Conservation (phyloP, 2,329 filamentous ascomycete genomes). For the Fusarium udum region DNA sequence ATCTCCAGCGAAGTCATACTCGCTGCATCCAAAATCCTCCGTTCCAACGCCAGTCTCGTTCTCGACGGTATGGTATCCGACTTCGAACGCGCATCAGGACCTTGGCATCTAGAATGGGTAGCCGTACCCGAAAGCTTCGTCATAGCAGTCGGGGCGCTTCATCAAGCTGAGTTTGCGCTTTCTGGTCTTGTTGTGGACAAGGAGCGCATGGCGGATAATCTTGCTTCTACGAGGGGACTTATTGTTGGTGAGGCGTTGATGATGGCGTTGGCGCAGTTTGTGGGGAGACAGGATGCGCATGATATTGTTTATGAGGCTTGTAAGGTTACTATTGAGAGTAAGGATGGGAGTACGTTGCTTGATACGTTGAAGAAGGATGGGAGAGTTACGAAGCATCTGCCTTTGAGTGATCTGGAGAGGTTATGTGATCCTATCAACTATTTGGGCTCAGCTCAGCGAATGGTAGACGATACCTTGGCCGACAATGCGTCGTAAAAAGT, state of each 20-base stretch:
- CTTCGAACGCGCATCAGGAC: conserved; percentile 66
- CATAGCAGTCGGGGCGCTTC: conserved; percentile 60
- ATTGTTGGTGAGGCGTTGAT: conserved; percentile 69
- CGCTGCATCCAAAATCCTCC: conserved; percentile 62
- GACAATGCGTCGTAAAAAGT: rapidly evolving
- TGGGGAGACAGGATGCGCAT: conserved; percentile 63
- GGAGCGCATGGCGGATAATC: conserved; percentile 59
- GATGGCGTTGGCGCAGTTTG: conserved; percentile 64
- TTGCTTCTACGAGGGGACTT: conserved; percentile 60
- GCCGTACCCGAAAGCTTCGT: conserved; percentile 65
- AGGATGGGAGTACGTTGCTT: background rate
- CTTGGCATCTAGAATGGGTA: conserved; percentile 69
- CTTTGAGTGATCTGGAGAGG: background rate
- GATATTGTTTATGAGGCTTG: conserved; percentile 67
- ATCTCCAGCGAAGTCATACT: conserved; percentile 67
- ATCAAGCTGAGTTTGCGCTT: conserved; percentile 64
- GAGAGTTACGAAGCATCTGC: rapidly evolving
- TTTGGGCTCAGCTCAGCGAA: background rate
- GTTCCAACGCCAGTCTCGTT: conserved; percentile 60
- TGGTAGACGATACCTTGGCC: background rate
- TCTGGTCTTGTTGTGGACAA: conserved; percentile 61
- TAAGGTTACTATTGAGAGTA: conserved; percentile 17
- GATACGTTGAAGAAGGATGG: background rate
- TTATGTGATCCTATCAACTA: conserved; percentile 17
- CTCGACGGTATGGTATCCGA: conserved; percentile 67